Base-by-base conservation (phyloP, 2,329 filamentous ascomycete species). In the Diaporthe citrichinensis region DNA sequence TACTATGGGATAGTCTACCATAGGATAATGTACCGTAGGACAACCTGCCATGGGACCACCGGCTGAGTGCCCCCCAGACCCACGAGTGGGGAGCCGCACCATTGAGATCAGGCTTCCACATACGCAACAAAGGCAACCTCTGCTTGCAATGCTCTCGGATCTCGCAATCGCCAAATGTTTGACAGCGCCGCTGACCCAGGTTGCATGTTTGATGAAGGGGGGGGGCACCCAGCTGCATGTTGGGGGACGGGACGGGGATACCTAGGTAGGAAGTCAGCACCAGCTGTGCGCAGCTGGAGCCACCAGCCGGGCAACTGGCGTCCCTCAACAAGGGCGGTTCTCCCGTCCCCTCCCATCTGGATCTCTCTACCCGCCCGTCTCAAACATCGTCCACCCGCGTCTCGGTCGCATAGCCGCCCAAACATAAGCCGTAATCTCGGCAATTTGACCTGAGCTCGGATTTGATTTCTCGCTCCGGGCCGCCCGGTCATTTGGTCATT, bases 281-380 rank as follows among this genome's bases (percentile, higher is more conserved):
- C 69, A 59, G 69, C 69, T 72, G 69, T 12, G 20, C 14, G 14
- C 69, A 72, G 69, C 69, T 59, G 69, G 17, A 36, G 31, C 23
- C 12, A 25, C 5, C 28, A 25, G 15, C 5, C 44, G 44, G 31
- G 23, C 62, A 68, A 44, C 44, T 53, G 62, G 59, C 31, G 20
- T 58, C 25, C 10, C 53, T 31, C 28, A 57, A 20, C 20, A 34
- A 59, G 12, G 57, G 57, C 10, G 34, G 34, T 14, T 15, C 34
- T 34, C 61, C 25, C 25, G 17, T 49, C 31, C 20, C 57, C 25
- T 39, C 34, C n/a, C 23, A 12, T 61, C 58, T 39, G 58, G 12
- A 25, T 17, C 28, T 36, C 23, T 36, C 28, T 39, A 46, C 44
- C 62, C 31, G 31, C 62, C 44, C 62, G 7, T 51, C 31, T 25